These are phyloP conservation scores for Clausena lansium DNA, from an alignment of 345 rosid species.

Conservation along the genomic window DNA sequence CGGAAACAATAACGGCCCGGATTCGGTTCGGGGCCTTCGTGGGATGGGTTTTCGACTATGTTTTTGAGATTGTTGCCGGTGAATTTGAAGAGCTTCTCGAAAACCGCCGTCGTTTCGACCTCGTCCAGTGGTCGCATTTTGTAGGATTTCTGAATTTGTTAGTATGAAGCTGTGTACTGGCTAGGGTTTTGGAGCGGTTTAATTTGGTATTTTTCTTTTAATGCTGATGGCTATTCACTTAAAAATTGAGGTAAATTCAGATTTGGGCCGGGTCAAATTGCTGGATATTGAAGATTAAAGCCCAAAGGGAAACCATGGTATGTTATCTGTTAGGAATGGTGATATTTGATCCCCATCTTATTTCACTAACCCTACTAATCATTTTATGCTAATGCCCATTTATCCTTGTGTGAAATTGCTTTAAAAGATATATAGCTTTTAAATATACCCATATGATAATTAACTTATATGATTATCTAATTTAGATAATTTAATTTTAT, in stretches of 20 bases:
- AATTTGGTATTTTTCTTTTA: neutral
- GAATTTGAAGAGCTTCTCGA: constrained; percentile 81
- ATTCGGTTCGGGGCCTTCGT: constrained; percentile 73
- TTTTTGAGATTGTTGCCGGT: constrained; percentile 88
- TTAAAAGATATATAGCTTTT: no score
- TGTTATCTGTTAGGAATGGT: no score
- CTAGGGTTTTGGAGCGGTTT: neutral
- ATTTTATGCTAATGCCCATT: no score
- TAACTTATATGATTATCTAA: no score
- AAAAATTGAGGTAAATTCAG: neutral
- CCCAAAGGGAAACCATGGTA: neutral
- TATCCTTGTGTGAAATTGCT: no score
- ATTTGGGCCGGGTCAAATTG: neutral
- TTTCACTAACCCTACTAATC: no score
- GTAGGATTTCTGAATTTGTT: neutral
- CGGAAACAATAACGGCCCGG: constrained; percentile 91
- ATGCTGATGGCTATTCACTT: neutral
- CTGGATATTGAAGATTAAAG: no score
- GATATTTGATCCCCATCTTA: no score
- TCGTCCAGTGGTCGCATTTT: constrained; percentile 86
- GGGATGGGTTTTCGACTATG: constrained; percentile 78
- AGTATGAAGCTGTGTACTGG: no score
- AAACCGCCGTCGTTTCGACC: constrained; percentile 76
- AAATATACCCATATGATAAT: no score
- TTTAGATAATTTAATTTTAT: no score